Base-by-base conservation (phyloP, 768 basidiomycete genomes). In the Austroboletus eburneus region DNA sequence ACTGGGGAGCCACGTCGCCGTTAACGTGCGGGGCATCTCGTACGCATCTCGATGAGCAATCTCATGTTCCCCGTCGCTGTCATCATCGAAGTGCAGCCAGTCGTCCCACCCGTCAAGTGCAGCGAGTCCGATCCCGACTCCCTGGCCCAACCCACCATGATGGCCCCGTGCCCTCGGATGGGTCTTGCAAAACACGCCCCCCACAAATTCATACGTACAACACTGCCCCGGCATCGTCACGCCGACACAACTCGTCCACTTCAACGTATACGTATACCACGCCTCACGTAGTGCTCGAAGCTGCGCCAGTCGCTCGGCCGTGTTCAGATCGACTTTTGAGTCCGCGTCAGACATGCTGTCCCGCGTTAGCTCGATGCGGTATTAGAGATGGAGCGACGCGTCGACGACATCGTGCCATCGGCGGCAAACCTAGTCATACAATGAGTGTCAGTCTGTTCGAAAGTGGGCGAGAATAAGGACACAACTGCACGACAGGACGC, bases 191-290 rank as follows among this genome's bases (percentile, higher is more conserved):
- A 83, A 82, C 0, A 80, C 58, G 0, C 82, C 27, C 0, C 70
- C 76, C 4, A 83, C 81, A 49, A 84, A 69, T 49, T 84, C 81
- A 55, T 84, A 84, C 4, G 79, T 78, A 38, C 66, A 66, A 45
- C 73, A 75, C 3, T 56, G 50, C 0, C 68, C 74, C 0, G 68
- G 58, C 29, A 71, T 57, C 5, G 64, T 59, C 0, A 73, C 57
- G 0, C 49, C 39, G 1, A 53, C 47, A 12, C 50, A 53, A 0
- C 48, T 46, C 6, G 45, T 50, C 64, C 69, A 69, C 13, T 48
- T 52, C 12, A 71, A 54, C 16, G 51, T 54, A n/a, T n/a, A n/a
- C n/a, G n/a, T n/a, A 1, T 53, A 30, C 75, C 76, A 76, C 0
- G 69, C 56, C 0, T 32, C 38, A 3, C 74, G 67, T 1, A 72